Conservation (phyloP, 805 yeast species). For the Saccharomycopsis guyanensis region DNA sequence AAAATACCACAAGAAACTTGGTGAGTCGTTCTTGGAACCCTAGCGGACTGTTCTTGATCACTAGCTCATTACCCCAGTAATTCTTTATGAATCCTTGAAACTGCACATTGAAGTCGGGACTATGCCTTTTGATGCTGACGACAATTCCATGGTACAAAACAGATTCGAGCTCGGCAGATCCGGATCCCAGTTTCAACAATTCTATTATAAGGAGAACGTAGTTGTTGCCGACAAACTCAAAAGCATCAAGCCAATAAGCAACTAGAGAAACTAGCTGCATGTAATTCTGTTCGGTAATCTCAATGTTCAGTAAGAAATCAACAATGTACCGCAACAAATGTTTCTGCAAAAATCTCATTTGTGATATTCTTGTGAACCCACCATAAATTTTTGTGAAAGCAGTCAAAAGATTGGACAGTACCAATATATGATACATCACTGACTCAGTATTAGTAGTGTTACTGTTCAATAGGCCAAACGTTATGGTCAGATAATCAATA, state of each 20-base stretch:
- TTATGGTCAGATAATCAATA: conserved; percentile 2
- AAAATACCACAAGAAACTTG: conserved; percentile 4
- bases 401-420: not conserved
- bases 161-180: not conserved
- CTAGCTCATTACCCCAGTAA: conserved; percentile 12
- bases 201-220: not conserved
- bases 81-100: conserved; percentile 2
- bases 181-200: not conserved
- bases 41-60: conserved; percentile 9
- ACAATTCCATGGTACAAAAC: conserved; percentile 4
- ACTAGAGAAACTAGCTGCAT: not conserved
- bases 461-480: conserved; percentile 3
- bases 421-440: not conserved
- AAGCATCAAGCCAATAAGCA: not conserved
- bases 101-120: not conserved
- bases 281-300: not conserved
- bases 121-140: not conserved
- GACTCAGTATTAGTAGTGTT: not conserved
- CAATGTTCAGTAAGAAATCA: not conserved
- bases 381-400: not conserved
- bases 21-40: conserved; percentile 12
- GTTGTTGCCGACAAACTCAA: not conserved
- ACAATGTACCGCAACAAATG: not conserved
- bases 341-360: not conserved
- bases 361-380: conserved; percentile 2